Evolutionary conservation across 2,329 filamentous ascomycete species (phyloP), one percentile per base, ranked within the genome.

Genomic region (Aureobasidium uvarum): DNA sequence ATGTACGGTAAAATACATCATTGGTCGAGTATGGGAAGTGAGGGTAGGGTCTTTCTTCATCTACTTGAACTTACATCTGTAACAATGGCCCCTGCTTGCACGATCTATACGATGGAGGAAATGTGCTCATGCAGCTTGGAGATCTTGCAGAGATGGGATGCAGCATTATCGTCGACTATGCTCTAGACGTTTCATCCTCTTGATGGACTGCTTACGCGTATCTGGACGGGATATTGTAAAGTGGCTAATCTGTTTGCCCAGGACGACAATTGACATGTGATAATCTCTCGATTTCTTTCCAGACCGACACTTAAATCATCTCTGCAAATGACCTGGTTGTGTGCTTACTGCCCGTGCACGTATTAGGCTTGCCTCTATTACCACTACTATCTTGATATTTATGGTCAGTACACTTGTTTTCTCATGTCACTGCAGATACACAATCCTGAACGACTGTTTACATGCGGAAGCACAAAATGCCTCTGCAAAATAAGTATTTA

Each of bases 11-110:
- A 33, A 43, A 45, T 45, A 45, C 11, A 31, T 31, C 25, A 58
- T 58, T 58, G 55, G 55, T 45, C 10, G 28, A 16, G 39, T 3
- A 2, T 45, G 5, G 39, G 23, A 31, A 33, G 14, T 58, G 36
- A 41, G 20, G 52, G 8, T 20, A 55, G 52, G 52, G 52, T 58
- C 55, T 31, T 39, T 23, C 18, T 55, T 56, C 38, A 58, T 58
- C 39, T 58, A 58, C 25, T 45, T 25, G 55, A 58, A 58, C 41
- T 39, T 45, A 45, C 55, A 18, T 43, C 39, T 43, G 39, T 58
- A 25, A 43, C 55, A 58, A 33, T 16, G 55, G 25, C 11, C 55
- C 55, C 39, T 39, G 20, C 20, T 36, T 39, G 52, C 13, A 36
- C 52, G 39, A 36, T 55, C 36, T 55, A 55, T 25, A 55, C 36